Percentiles rank a stretch among this genome's conserved stretches.
Conservation (phyloP, 2,329 filamentous ascomycete species). For the Trichoderma harzianum region DNA sequence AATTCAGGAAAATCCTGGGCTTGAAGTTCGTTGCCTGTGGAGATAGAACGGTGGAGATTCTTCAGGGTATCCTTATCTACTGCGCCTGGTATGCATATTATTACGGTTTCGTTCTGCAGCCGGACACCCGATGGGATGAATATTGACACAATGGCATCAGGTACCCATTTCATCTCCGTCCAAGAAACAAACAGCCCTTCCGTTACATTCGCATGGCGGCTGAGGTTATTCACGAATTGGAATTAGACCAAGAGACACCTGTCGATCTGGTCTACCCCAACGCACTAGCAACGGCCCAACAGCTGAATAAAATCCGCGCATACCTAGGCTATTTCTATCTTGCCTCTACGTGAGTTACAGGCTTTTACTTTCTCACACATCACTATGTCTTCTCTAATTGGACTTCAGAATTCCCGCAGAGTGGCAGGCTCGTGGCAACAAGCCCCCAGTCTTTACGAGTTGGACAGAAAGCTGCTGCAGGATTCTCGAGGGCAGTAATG, state of each 20-base stretch:
- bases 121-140: not conserved
- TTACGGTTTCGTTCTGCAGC: too few species aligned
- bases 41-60: constrained; percentile 54
- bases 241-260: constrained; percentile 41
- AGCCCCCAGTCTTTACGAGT: constrained; percentile 30
- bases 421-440: not conserved
- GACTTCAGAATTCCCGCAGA: constrained; percentile 30
- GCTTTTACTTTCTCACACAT: not conserved
- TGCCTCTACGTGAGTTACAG: constrained; percentile 37
- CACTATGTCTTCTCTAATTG: not conserved
- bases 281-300: constrained; percentile 22
- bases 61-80: constrained; percentile 57
- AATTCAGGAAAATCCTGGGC: constrained; percentile 55
- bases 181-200: constrained; percentile 46
- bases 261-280: not conserved
- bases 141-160: constrained; percentile 28
- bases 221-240: constrained; percentile 49
- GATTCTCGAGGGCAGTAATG: constrained; percentile 36
- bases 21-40: constrained; percentile 55
- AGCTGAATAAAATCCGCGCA: constrained; percentile 43
- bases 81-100: constrained; percentile 47
- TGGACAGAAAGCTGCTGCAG: constrained; percentile 47
- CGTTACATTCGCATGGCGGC: constrained; percentile 53
- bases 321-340: constrained; percentile 46
- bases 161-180: constrained; percentile 54